phyloP scores from a whole-genome alignment of 345 rosid genomes.

The Populus nigra region DNA sequence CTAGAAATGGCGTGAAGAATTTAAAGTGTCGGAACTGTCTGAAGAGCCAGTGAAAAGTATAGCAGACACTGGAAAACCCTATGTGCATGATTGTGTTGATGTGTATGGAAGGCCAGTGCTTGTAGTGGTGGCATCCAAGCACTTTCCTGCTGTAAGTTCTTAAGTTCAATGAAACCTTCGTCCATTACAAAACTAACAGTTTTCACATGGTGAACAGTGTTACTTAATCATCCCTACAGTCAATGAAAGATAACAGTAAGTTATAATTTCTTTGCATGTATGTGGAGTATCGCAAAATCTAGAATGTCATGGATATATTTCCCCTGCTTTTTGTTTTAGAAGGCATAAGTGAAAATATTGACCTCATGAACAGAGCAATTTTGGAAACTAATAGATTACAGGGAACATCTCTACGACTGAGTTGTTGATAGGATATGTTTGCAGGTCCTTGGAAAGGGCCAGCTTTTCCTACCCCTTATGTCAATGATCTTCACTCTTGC shows the following conservation, averaged over 20 bases:
- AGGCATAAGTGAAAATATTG: not conserved
- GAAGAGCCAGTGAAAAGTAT: conserved; percentile 58
- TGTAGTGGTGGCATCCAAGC: conserved; percentile 77
- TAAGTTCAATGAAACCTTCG: not conserved
- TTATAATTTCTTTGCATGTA: not conserved
- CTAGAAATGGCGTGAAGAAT: conserved; percentile 87
- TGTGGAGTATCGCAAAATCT: not conserved
- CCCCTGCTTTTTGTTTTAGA: not conserved
- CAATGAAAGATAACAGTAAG: not conserved
- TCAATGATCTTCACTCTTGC: not conserved
- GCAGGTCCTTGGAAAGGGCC: not conserved
- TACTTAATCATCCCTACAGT: not conserved
- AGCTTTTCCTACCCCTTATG: not conserved
- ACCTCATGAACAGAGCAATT: not conserved
- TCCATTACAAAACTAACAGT: not conserved
- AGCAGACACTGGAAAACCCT: conserved; percentile 72
- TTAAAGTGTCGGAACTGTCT: conserved; percentile 58
- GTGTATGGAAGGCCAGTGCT: conserved; percentile 69
- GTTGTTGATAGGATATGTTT: not conserved
- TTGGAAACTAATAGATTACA: not conserved
- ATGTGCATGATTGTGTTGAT: conserved; percentile 71
- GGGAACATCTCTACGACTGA: not conserved
- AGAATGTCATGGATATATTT: not conserved
- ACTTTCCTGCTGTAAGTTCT: conserved; percentile 65
- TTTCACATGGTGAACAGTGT: not conserved